Conservation (phyloP, 306 rosid species). For the Cicer cuneatum region DNA sequence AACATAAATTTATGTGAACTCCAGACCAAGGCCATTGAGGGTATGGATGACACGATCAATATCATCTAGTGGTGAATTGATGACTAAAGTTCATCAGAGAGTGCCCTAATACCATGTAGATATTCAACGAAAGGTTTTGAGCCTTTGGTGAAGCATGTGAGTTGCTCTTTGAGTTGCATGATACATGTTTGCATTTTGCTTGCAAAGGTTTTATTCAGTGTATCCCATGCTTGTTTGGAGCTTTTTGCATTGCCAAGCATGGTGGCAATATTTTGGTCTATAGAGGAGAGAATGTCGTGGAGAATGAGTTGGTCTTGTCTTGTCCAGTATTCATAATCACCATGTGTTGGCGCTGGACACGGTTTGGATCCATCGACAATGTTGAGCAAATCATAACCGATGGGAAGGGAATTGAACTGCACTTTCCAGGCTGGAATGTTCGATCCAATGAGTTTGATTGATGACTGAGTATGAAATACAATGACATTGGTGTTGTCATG, state of each 20-base stretch:
- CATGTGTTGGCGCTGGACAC: neutral
- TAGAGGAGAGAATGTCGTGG: neutral
- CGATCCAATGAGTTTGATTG: neutral
- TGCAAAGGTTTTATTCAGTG: neutral
- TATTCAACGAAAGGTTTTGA: neutral
- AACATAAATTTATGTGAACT: neutral
- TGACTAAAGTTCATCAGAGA: neutral
- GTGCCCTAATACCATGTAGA: neutral
- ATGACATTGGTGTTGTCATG: no score
- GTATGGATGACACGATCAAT: neutral
- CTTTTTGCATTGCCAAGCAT: neutral
- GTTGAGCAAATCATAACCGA: neutral
- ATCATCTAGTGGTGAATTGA: neutral
- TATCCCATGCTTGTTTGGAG: neutral
- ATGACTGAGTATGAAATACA: no score
- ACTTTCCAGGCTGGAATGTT: neutral
- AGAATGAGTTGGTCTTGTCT: neutral
- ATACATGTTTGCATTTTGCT: neutral
- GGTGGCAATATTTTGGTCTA: neutral
- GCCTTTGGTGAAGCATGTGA: neutral
- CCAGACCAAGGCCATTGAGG: neutral
- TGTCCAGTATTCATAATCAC: neutral
- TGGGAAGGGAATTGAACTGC: neutral
- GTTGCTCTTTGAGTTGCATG: neutral
- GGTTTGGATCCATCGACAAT: neutral